Conservation (phyloP, 345 rosid genomes). For the Murraya paniculata region DNA sequence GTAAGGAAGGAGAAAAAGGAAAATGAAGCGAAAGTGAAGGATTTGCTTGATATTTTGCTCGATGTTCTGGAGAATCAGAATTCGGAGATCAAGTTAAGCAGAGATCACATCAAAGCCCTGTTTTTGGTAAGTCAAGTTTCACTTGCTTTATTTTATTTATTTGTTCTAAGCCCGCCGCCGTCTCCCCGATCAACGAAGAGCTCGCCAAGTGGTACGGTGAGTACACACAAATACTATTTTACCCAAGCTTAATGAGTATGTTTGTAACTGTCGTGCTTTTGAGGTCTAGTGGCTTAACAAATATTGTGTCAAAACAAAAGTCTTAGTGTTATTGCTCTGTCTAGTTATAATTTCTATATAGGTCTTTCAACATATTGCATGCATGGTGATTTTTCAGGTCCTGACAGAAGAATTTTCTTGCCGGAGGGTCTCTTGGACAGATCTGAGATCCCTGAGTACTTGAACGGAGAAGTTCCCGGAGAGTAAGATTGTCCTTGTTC, state of each 20-base stretch:
- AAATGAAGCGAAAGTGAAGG: conserved; percentile 22
- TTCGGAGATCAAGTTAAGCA: conserved; percentile 25
- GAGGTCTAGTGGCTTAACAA: background rate
- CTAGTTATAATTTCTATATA: background rate
- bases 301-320: background rate
- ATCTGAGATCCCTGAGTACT: conserved; percentile 93
- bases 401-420: conserved; percentile 94
- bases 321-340: background rate
- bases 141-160: background rate
- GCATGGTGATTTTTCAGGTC: conserved; percentile 49
- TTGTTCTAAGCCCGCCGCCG: conserved; percentile 40
- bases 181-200: conserved; percentile 58
- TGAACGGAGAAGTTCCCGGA: conserved; percentile 96
- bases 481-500: conserved; percentile 48
- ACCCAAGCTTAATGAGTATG: background rate
- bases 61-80: conserved; percentile 31
- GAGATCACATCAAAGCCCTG: conserved; percentile 39
- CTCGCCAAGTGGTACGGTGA: conserved; percentile 99
- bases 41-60: conserved; percentile 43
- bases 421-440: conserved; percentile 93
- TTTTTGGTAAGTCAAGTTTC: conserved; percentile 19
- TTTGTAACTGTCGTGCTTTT: background rate
- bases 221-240: conserved; percentile 19
- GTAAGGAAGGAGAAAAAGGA: conserved; percentile 21
- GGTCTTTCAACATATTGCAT: background rate